Evolutionary conservation across 371 early-diverging fungal genomes (phyloP), one percentile per base, ranked within the genome.

Genomic region (Massospora cicadina): DNA sequence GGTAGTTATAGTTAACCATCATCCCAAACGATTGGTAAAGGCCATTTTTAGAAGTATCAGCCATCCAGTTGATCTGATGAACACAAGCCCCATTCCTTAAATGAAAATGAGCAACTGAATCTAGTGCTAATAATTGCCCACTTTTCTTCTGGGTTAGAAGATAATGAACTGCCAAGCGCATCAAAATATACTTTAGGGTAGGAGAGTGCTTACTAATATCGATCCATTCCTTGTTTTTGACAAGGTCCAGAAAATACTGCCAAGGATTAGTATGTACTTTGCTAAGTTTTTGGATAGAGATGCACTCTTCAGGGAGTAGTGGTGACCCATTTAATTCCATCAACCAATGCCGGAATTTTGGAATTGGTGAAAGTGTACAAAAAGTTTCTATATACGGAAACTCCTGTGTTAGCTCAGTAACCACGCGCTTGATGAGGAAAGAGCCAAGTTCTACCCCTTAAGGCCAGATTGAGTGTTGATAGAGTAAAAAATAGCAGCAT

Each of bases 51-150:
- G 86, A 88, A 0, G 76, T 74, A 69, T 91, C 88, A 17, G 82
- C 92, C 59, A 82, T 74, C 89, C 90, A 92, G 70, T 91, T 88
- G 60, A 92, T 65, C 2, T 83, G 81, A 66, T 88, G 82, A 2
- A 88, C 80, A 64, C 85, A 83, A 0, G 92, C 91, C 5, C 93
- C 93, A 69, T 93, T 93, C 28, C 90, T 82, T 56, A 91, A 70
- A 67, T 93, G 93, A 67, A 93, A 93, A 71, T 91, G 89, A 26
- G 88, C 85, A 70, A 91, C 93, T 0, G 91, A 90, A 71, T 91
- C 91, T 17, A 82, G 68, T 0, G 89, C 87, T 54, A 77, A 68
- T n/a, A n/a, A n/a, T n/a, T n/a, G n/a, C 29, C 68, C 68, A 0
- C 80, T 75, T 32, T 79, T 74, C 64, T 85, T 86, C 80, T 77